Evolutionary conservation across 176 grass and related monocot genomes (phyloP), one percentile per base, ranked within the genome.

Genomic region (Ananas comosus): DNA sequence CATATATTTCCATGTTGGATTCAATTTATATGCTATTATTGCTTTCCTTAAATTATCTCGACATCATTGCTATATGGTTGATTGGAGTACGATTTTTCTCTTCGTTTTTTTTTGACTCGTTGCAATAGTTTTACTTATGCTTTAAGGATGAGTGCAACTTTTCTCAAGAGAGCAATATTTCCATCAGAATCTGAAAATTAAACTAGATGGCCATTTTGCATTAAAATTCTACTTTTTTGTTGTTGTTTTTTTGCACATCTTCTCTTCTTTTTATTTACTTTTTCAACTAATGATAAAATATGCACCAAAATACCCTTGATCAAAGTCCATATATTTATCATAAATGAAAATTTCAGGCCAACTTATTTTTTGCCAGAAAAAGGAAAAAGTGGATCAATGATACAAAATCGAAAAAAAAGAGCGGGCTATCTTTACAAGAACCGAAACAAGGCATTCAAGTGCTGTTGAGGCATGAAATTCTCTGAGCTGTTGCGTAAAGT

Each of bases 401-500:
- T 6, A 42, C 33, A 42, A 42, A 42, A 42, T 42, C 5, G 33
- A 42, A 42, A 7, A 42, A 42, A 42, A 6, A 42, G 4, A 42
- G 33, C 1, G 33, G 6, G 1, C 33, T 42, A 42, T 42, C 7
- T 7, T 42, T 42, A 42, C 33, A 7, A 42, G 33, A 42, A 42
- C 33, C 33, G 33, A 42, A 42, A 42, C 33, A 42, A 42, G 33
- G 33, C 25, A 27, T 58, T 58, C 14, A 58, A 58, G 53, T n/a
- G n/a, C n/a, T n/a, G n/a, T 58, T 7, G 53, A 17, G 18, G 51
- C n/a, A 57, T 57, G 13, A 57, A 4, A 56, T 59, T 59, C 56
- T 16, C 14, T 16, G 16, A 61, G 17, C 77, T 66, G 80, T 28
- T 88, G 61, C 54, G 65, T 69, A 80, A 88, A 88, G 81, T 56